Percentiles rank a stretch among this genome's conserved stretches.
Evolutionary conservation across 345 rosid species (phyloP).

Genomic region (Viola odorata): DNA sequence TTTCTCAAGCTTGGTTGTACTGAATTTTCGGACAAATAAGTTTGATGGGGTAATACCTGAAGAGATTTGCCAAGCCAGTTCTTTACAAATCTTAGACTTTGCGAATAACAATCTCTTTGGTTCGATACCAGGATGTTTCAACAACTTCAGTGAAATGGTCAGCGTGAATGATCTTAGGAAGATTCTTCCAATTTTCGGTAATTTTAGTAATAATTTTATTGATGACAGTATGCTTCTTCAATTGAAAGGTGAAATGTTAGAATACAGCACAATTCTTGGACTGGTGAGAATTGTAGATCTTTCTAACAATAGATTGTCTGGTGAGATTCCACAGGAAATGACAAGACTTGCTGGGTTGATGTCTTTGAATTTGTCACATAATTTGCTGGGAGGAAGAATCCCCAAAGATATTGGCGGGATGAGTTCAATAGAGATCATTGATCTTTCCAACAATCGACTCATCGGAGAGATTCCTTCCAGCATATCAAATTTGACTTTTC

Average conservation of each 20-base stretch:
- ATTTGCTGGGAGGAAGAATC: constrained; percentile 12
- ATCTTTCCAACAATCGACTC: constrained; percentile 1
- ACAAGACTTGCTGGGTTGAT: constrained; percentile 18
- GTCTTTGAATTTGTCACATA: constrained; percentile 20
- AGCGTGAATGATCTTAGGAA: background rate
- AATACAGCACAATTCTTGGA: background rate
- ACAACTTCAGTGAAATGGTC: constrained; percentile 2
- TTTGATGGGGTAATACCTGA: constrained; percentile 1
- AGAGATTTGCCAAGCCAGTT: background rate
- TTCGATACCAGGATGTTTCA: constrained; percentile 7
- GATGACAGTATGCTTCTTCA: background rate
- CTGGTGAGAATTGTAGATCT: constrained; percentile 20
- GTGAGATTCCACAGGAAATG: constrained; percentile 13
- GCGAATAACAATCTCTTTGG: constrained; percentile 1
- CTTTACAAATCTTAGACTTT: constrained; percentile 10
- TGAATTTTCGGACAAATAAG: constrained; percentile 11
- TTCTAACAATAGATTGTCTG: constrained; percentile 9
- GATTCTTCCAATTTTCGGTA: accelerated
- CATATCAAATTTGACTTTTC: constrained; percentile 6
- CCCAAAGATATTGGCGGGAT: constrained; percentile 16
- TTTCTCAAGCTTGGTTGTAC: background rate
- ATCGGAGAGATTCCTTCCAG: constrained; percentile 1
- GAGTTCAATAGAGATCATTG: constrained; percentile 16
- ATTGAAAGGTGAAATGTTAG: background rate
- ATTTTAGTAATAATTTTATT: too few relatives aligned